Conservation (phyloP, 2,329 filamentous ascomycete genomes). For the Xylaria sp. region DNA sequence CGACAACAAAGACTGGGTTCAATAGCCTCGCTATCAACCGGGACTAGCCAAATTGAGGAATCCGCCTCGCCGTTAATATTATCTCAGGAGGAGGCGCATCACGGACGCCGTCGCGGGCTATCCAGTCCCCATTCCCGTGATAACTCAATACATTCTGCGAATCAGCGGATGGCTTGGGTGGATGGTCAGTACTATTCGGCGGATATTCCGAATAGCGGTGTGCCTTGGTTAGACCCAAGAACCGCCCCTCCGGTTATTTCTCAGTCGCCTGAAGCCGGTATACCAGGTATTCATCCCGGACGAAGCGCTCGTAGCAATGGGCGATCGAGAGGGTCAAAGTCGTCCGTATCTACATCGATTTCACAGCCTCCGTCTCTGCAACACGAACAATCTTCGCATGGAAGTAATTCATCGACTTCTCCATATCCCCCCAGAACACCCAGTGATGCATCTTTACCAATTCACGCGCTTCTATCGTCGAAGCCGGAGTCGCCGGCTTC, state of each 20-base stretch:
- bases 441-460: constrained; percentile 63
- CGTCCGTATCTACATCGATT: constrained; percentile 47
- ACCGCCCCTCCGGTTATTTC: constrained; percentile 32
- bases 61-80: constrained; percentile 56
- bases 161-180: constrained; percentile 39
- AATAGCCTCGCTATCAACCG: constrained; percentile 56
- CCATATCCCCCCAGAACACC: constrained; percentile 57
- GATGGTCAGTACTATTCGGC: constrained; percentile 41
- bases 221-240: constrained; percentile 47
- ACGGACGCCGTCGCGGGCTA: constrained; percentile 42
- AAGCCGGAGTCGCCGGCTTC: constrained; percentile 48
- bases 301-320: constrained; percentile 17
- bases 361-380: constrained; percentile 56
- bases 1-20: constrained; percentile 62
- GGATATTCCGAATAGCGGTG: constrained; percentile 28
- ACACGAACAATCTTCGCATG: constrained; percentile 52
- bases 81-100: constrained; percentile 51
- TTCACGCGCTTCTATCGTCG: constrained; percentile 63
- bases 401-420: constrained; percentile 57
- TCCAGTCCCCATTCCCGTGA: constrained; percentile 48
- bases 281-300: constrained; percentile 39
- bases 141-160: constrained; percentile 38
- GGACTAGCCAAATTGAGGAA: constrained; percentile 56
- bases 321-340: constrained; percentile 34
- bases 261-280: constrained; percentile 45